Evolutionary conservation across 495 filamentous ascomycete species (phyloP).

Genomic region (Sabuloglossum arenarium): DNA sequence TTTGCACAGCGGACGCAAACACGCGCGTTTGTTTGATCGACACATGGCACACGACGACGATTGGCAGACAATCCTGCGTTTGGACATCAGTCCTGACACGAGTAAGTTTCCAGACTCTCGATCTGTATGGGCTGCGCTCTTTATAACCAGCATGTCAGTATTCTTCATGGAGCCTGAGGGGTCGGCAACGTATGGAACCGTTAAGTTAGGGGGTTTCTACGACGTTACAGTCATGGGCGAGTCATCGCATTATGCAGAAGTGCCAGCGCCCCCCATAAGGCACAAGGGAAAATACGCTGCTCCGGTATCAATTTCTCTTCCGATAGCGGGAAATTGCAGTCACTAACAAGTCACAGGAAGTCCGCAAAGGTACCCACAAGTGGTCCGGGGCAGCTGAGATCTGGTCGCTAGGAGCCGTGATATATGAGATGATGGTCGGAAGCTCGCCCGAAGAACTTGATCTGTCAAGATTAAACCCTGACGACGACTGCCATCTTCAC

Average conservation of each 20-base stretch:
- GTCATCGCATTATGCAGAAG: not conserved
- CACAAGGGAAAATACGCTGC: not conserved
- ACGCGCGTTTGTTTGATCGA: not conserved
- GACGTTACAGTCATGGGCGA: not conserved
- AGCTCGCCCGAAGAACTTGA: not conserved
- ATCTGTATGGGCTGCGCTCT: not conserved
- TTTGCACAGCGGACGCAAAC: not conserved
- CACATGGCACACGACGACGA: conserved; percentile 2
- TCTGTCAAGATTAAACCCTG: not conserved
- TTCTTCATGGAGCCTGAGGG: not conserved
- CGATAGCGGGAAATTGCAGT: not conserved
- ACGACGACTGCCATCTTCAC: not conserved
- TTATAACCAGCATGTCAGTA: not conserved
- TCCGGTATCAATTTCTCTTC: not conserved
- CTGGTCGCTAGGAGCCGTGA: conserved; percentile 1
- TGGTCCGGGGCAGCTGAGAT: conserved; percentile 2
- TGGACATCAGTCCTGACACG: not conserved
- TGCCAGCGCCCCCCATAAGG: not conserved
- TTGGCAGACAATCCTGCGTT: conserved; percentile 1
- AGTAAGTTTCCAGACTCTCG: not conserved
- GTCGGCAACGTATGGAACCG: not conserved
- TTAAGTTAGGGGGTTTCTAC: conserved; percentile 1
- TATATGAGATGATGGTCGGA: conserved; percentile 4
- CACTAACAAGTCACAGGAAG: not conserved
- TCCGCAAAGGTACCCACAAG: not conserved